Percentiles rank a stretch among this genome's conserved stretches.
Conservation (phyloP, 768 basidiomycete species). For the Pleurotus platypus region DNA sequence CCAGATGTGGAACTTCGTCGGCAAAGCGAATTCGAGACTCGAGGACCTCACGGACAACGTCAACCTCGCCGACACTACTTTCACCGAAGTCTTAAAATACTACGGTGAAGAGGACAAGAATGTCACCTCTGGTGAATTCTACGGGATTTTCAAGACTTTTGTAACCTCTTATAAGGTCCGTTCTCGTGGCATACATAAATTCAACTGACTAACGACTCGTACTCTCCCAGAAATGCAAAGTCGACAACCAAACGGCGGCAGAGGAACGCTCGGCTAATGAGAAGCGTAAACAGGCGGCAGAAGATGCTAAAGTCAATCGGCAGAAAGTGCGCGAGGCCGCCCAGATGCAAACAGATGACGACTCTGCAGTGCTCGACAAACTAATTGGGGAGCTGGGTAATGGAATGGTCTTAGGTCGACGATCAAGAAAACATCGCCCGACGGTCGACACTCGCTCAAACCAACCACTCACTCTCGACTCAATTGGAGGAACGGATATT, state of each 20-base stretch:
- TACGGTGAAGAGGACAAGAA: conserved; percentile 93
- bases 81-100: conserved; percentile 82
- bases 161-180: conserved; percentile 84
- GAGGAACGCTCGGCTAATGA: conserved; percentile 69
- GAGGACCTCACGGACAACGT: conserved; percentile 87
- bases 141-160: conserved; percentile 96
- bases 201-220: background rate
- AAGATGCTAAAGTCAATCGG: conserved; percentile 57
- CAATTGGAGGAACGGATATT: conserved; percentile 24
- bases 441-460: conserved; percentile 30
- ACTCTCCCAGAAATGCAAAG: conserved; percentile 74
- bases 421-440: conserved; percentile 46
- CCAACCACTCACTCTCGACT: conserved; percentile 31
- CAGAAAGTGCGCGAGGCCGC: conserved; percentile 43
- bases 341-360: conserved; percentile 43
- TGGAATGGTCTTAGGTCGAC: conserved; percentile 61
- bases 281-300: conserved; percentile 64
- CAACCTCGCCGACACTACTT: conserved; percentile 78
- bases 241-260: conserved; percentile 69
- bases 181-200: background rate
- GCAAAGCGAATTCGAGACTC: conserved; percentile 68
- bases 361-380: conserved; percentile 55
- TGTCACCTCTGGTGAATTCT: conserved; percentile 88
- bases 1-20: conserved; percentile 90
- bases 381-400: conserved; percentile 69